Percentiles rank a stretch among this genome's conserved stretches.
These are phyloP conservation scores for Schoenoplectus tabernaemontani DNA, from an alignment of 202 grass and related monocot genomes.

Conservation along the genomic window DNA sequence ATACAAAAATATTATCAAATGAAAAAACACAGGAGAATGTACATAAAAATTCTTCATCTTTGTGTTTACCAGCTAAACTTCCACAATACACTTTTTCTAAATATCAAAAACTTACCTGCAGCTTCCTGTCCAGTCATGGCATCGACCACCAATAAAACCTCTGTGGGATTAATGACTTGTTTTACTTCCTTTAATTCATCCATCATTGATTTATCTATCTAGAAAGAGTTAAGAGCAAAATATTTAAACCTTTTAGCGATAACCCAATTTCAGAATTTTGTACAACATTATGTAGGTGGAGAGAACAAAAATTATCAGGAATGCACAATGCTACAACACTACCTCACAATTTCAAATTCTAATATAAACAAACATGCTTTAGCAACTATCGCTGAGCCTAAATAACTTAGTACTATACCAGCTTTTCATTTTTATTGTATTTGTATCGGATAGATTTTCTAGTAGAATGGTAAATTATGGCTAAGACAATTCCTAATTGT, in stretches of 20 bases:
- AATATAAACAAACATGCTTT: no score
- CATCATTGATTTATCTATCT: slow-evolving; percentile 99
- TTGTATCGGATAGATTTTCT: no score
- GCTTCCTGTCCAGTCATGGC: slow-evolving; percentile 99
- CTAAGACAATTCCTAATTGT: no score
- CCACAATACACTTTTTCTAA: background rate
- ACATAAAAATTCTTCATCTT: no score
- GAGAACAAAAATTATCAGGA: background rate
- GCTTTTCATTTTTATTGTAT: no score
- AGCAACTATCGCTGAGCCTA: no score
- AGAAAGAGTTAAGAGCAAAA: slow-evolving; percentile 18
- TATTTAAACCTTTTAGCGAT: background rate
- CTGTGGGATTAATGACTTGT: slow-evolving; percentile 64
- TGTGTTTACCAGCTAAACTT: slow-evolving; percentile 12
- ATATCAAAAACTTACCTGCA: slow-evolving; percentile 53
- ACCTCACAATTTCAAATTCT: background rate
- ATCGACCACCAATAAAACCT: slow-evolving; percentile 97
- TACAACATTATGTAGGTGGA: background rate
- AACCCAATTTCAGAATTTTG: background rate
- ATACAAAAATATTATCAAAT: no score
- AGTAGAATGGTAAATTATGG: no score
- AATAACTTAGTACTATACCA: no score
- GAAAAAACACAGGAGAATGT: no score
- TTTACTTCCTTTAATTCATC: slow-evolving; percentile 98
- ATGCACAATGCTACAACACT: background rate